Conservation (phyloP, 1,139 yeast genomes). For the Starmera stellimalicola region DNA sequence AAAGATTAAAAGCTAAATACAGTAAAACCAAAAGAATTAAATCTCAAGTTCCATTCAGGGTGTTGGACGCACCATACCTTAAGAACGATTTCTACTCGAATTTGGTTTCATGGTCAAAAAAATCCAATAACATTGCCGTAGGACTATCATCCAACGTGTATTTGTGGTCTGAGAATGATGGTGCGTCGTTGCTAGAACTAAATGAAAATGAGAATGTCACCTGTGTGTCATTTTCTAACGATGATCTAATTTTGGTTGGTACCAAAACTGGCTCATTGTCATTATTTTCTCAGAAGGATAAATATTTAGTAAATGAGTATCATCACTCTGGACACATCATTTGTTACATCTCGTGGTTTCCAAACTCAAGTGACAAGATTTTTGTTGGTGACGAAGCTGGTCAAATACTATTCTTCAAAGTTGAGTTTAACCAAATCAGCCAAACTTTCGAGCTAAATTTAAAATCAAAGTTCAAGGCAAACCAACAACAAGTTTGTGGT, state of each 20-base stretch:
- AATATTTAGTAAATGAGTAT: slow-evolving; percentile 19
- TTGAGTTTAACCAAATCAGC: slow-evolving; percentile 13
- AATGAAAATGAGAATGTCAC: slow-evolving; percentile 36
- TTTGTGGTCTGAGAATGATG: slow-evolving; percentile 52
- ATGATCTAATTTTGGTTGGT: slow-evolving; percentile 47
- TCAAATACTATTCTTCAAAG: slow-evolving; percentile 36
- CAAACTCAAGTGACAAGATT: slow-evolving; percentile 29
- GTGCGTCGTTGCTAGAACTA: slow-evolving; percentile 30
- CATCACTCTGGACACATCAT: slow-evolving; percentile 32
- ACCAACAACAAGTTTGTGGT: slow-evolving; percentile 65
- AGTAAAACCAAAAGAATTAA: slow-evolving; percentile 4
- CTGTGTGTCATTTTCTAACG: slow-evolving; percentile 46
- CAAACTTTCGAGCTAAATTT: slow-evolving; percentile 12
- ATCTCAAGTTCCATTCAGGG: slow-evolving; percentile 30
- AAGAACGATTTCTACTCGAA: slow-evolving; percentile 78
- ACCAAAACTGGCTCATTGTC: slow-evolving; percentile 41
- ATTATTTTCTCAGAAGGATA: slow-evolving; percentile 28
- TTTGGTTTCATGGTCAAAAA: slow-evolving; percentile 63
- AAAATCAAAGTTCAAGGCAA: slow-evolving; percentile 33
- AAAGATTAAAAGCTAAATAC: slow-evolving; percentile 5
- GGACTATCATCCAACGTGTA: slow-evolving; percentile 57
- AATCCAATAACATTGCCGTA: slow-evolving; percentile 48
- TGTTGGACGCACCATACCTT: slow-evolving; percentile 67
- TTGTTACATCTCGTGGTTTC: slow-evolving; percentile 58
- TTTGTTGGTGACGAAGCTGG: slow-evolving; percentile 69